These are phyloP conservation scores for Geosmithia flava DNA, from an alignment of 2,329 filamentous ascomycete species.

Conservation along the genomic window DNA sequence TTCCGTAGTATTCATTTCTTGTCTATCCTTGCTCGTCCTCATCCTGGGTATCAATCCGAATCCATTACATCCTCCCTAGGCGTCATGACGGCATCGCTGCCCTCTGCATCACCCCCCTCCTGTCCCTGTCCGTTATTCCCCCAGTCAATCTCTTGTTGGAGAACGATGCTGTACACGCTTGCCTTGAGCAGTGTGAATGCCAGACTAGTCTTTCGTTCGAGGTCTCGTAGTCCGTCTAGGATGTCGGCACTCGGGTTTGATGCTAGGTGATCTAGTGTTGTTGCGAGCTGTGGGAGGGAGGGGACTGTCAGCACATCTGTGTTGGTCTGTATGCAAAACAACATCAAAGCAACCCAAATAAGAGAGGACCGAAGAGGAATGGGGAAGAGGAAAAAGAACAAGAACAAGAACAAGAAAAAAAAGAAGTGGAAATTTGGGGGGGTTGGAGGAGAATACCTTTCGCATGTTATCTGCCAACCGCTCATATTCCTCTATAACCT, in stretches of 20 bases:
- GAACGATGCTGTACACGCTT: slow-evolving; percentile 94
- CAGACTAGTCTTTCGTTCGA: slow-evolving; percentile 89
- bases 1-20: background rate
- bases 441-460: slow-evolving; percentile 40
- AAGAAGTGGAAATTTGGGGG: background rate
- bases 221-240: slow-evolving; percentile 70
- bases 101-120: slow-evolving; percentile 14
- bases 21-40: no score
- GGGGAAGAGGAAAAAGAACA: no score
- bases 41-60: background rate
- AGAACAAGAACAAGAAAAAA: background rate
- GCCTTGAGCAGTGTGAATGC: slow-evolving; percentile 96
- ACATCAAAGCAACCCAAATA: no score
- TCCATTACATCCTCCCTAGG: background rate
- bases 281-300: slow-evolving; percentile 39
- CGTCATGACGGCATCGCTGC: background rate
- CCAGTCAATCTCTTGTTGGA: slow-evolving; percentile 91
- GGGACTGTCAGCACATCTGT: background rate
- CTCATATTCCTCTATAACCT: slow-evolving; percentile 90
- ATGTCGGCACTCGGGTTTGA: slow-evolving; percentile 68
- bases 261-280: slow-evolving; percentile 49
- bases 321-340: no score
- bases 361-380: no score
- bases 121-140: slow-evolving; percentile 31
- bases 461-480: slow-evolving; percentile 83